Base-by-base conservation (phyloP, 768 basidiomycete species). In the Russula virescens region DNA sequence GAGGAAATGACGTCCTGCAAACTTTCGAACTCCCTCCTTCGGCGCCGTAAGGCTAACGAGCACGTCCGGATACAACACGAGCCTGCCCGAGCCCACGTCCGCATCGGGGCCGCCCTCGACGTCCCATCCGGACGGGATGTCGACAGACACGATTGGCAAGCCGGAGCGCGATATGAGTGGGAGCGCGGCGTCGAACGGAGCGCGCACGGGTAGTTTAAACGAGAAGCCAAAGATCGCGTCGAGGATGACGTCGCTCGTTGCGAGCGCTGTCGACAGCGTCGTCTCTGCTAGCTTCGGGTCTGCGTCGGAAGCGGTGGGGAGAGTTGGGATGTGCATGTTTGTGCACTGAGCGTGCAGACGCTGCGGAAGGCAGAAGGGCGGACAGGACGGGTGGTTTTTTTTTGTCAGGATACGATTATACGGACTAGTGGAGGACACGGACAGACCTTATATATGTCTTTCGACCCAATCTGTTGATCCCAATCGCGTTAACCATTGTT, bases 171-270 rank as follows among this genome's bases (percentile, higher is more conserved):
- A 77, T 48, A 97, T 75, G 8, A 91, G 77, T 9, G 81, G 78
- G 1, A 99, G 80, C 43, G 87, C 87, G 0, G 75, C 70, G 68
- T 93, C 86, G 74, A 98, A 99, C 0, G 97, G 97, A 9, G 87
- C 75, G 13, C 97, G 88, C 6, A 94, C 81, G 40, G 97, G 95
- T 0, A 89, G 88, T 62, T 88, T 80, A 83, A 98, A 99, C 1
- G 95, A 98, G 77, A 99, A 98, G 5, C 96, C 97, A 69, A 99
- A 99, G 61, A 99, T 89, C 5, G 95, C 93, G 71, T 99, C 97
- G 58, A 99, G 79, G 21, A 98, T 82, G 47, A 97, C 85, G 73
- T 97, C 91, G 5, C 84, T 83, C 34, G 80, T 77, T 8, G 77
- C 69, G 42, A 89, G 78, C 7, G 82, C 81, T 47, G 75, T 71